These are phyloP conservation scores for Tylopilus felleus DNA, from an alignment of 768 basidiomycete species.

Conservation along the genomic window DNA sequence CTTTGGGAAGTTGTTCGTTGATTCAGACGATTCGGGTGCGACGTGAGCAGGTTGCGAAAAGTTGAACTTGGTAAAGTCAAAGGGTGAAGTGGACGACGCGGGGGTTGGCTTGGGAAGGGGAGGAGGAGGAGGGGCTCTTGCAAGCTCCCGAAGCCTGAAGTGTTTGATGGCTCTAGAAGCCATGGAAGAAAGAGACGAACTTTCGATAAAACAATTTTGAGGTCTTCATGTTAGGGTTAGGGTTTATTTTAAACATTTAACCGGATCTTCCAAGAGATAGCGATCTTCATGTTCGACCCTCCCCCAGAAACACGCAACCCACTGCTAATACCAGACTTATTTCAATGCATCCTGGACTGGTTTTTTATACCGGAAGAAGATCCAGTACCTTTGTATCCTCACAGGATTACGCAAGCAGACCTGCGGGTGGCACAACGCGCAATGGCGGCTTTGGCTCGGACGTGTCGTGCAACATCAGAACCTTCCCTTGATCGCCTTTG, in stretches of 20 bases:
- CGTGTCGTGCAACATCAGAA: background rate
- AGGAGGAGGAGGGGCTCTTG: conserved; percentile 11
- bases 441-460: background rate
- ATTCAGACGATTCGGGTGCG: background rate
- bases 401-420: too few species aligned
- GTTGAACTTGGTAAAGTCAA: conserved; percentile 21
- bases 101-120: conserved; percentile 26
- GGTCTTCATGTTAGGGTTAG: too few species aligned
- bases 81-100: conserved; percentile 3
- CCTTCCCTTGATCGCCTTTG: background rate
- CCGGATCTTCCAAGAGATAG: too few species aligned
- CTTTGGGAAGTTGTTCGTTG: conserved; percentile 17
- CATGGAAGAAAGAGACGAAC: conserved; percentile 11
- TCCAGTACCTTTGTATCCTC: too few species aligned
- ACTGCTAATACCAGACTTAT: too few species aligned
- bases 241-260: too few species aligned
- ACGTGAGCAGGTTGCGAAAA: conserved; percentile 12
- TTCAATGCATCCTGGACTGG: too few species aligned
- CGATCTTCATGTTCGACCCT: too few species aligned
- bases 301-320: too few species aligned
- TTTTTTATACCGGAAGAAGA: too few species aligned
- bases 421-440: too few species aligned
- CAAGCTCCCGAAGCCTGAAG: conserved; percentile 27
- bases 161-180: conserved; percentile 24
- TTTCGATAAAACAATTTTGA: too few species aligned